These are phyloP conservation scores for Pseudozyma tsukubaensis DNA, from an alignment of 1,284 basidiomycete species.

Conservation along the genomic window DNA sequence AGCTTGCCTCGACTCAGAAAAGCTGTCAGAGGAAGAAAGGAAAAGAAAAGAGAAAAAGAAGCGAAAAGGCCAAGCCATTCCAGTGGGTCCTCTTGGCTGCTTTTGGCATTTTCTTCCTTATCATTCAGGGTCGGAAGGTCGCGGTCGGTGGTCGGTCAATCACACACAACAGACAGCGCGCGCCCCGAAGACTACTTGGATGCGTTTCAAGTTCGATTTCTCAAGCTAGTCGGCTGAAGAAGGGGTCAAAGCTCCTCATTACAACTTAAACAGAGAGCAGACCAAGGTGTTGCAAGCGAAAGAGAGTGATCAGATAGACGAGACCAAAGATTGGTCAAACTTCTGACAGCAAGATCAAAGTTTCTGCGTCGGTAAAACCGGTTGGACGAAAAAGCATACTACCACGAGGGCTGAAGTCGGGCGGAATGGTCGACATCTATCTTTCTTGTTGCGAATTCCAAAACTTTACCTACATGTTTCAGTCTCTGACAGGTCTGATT, in stretches of 20 bases:
- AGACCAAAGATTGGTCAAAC: neutral
- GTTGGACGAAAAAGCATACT: neutral
- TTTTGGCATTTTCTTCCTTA: constrained; percentile 2
- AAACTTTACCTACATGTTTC: neutral
- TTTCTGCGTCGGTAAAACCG: constrained; percentile 19
- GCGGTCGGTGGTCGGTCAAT: constrained; percentile 12
- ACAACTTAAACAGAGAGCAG: no score
- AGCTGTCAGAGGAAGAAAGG: neutral
- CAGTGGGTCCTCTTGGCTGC: constrained; percentile 13
- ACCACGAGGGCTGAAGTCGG: neutral
- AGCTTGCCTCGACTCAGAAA: constrained; percentile 1
- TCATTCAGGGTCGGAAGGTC: constrained; percentile 9
- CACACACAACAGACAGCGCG: neutral
- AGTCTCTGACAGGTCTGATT: constrained; percentile 20
- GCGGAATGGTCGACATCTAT: neutral
- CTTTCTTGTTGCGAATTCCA: neutral
- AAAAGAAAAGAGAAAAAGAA: neutral
- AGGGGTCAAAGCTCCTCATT: no score
- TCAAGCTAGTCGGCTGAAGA: neutral
- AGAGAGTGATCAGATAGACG: neutral
- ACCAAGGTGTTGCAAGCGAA: neutral
- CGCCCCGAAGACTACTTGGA: neutral
- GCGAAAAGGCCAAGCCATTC: constrained; percentile 21
- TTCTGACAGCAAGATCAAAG: constrained; percentile 4
- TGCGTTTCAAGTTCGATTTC: neutral